phyloP scores from a whole-genome alignment of 192 early-diverging fungal genomes.

The Gamsiella multidivaricata region DNA sequence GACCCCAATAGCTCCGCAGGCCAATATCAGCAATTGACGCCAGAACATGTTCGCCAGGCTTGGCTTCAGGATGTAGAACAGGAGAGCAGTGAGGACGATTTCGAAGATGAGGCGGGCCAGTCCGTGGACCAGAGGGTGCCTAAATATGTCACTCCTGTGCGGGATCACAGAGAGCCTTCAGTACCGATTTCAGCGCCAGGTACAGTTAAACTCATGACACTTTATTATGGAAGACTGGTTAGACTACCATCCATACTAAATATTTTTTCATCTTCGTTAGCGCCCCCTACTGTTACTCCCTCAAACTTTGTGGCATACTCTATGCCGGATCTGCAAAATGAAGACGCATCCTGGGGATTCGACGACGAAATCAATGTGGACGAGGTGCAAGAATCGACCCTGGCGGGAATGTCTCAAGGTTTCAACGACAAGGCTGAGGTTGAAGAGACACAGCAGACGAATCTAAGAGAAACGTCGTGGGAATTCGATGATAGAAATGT shows the following conservation, averaged over 20 bases:
- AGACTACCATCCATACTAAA: too few species aligned
- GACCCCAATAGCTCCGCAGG: slow-evolving; percentile 18
- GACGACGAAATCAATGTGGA: slow-evolving; percentile 12
- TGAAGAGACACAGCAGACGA: background rate
- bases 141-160: background rate
- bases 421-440: slow-evolving; percentile 6
- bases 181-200: background rate
- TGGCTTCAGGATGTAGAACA: slow-evolving; percentile 36
- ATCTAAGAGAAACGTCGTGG: background rate
- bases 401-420: background rate
- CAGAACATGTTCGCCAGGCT: slow-evolving; percentile 36
- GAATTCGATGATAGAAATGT: background rate
- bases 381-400: background rate
- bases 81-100: slow-evolving; percentile 45
- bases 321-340: slow-evolving; percentile 4
- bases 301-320: background rate
- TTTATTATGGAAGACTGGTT: too few species aligned
- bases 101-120: slow-evolving; percentile 6
- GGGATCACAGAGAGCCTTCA: background rate
- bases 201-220: background rate
- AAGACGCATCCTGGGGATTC: slow-evolving; percentile 23
- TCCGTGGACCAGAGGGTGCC: background rate
- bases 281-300: background rate
- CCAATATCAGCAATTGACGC: slow-evolving; percentile 12
- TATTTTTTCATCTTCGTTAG: background rate